Conservation (phyloP, 495 filamentous ascomycete species). For the Letharia lupina region DNA sequence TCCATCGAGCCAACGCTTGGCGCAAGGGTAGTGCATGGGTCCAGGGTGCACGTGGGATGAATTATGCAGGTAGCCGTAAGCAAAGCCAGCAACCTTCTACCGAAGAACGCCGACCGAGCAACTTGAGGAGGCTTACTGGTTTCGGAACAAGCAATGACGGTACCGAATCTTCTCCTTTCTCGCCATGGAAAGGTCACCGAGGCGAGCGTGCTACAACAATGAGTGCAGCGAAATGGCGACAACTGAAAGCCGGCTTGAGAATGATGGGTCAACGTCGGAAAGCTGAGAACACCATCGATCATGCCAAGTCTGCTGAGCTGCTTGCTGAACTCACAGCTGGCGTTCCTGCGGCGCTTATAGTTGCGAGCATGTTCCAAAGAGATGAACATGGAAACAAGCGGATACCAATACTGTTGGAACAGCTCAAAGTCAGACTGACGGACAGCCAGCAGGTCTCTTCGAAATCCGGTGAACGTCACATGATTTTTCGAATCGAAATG, state of each 20-base stretch:
- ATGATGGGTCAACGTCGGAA: constrained; percentile 71
- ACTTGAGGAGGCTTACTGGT: constrained; percentile 67
- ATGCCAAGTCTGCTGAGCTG: constrained; percentile 89
- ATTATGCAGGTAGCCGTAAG: constrained; percentile 40
- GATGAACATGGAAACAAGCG: constrained; percentile 93
- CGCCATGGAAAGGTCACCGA: constrained; percentile 45
- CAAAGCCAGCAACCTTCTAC: constrained; percentile 34
- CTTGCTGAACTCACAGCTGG: constrained; percentile 92
- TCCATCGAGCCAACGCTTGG: constrained; percentile 52
- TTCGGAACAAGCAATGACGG: constrained; percentile 54
- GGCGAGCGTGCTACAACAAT: constrained; percentile 60
- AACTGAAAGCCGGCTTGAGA: constrained; percentile 76
- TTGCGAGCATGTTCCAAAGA: constrained; percentile 94
- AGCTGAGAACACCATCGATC: constrained; percentile 75
- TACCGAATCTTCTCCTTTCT: constrained; percentile 39
- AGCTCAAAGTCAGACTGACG: constrained; percentile 79
- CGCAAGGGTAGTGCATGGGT: constrained; percentile 46
- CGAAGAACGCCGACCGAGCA: constrained; percentile 56
- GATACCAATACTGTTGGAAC: constrained; percentile 89
- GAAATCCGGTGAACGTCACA: constrained; percentile 65
- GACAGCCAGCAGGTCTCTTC: constrained; percentile 61
- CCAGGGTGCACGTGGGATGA: constrained; percentile 41
- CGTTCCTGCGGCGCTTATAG: constrained; percentile 80
- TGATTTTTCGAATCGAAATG: constrained; percentile 81
- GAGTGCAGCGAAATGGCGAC: constrained; percentile 77